These are phyloP conservation scores for Paramecium octaurelia DNA, from an alignment of 73 alveolate species.

Conservation along the genomic window DNA sequence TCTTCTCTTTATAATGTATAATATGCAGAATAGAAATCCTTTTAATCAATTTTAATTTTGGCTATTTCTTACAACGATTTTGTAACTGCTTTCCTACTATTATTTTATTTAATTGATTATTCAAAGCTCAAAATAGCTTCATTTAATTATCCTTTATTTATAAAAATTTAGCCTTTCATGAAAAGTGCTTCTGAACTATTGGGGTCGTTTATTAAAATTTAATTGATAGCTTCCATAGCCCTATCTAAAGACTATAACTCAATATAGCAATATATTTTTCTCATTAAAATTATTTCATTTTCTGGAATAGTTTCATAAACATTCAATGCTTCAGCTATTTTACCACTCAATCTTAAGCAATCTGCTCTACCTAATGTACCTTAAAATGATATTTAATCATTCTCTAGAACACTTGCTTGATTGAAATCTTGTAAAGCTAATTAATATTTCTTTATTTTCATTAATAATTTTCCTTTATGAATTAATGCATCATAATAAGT, in stretches of 20 bases:
- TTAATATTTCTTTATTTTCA: slow-evolving; percentile 42
- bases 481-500: slow-evolving; percentile 69
- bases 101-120: slow-evolving; percentile 68
- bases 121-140: slow-evolving; percentile 73
- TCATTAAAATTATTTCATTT: slow-evolving; percentile 26
- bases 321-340: slow-evolving; percentile 45
- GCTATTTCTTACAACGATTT: slow-evolving; percentile 74
- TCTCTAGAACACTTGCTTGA: slow-evolving; percentile 35
- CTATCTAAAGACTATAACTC: background rate
- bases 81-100: slow-evolving; percentile 64
- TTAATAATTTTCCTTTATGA: slow-evolving; percentile 67
- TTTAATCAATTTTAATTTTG: slow-evolving; percentile 69
- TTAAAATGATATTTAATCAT: slow-evolving; percentile 43
- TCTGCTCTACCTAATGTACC: slow-evolving; percentile 79
- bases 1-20: slow-evolving; percentile 74
- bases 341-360: slow-evolving; percentile 51
- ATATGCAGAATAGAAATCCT: slow-evolving; percentile 82
- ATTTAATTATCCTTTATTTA: slow-evolving; percentile 55
- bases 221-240: slow-evolving; percentile 41
- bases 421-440: slow-evolving; percentile 64
- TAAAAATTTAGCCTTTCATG: slow-evolving; percentile 65
- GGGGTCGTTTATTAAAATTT: slow-evolving; percentile 23
- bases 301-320: slow-evolving; percentile 55
- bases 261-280: slow-evolving; percentile 55
- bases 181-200: slow-evolving; percentile 62